Evolutionary conservation across 352 stramenopile genomes (phyloP).

Genomic region (Phytophthora kernoviae): DNA sequence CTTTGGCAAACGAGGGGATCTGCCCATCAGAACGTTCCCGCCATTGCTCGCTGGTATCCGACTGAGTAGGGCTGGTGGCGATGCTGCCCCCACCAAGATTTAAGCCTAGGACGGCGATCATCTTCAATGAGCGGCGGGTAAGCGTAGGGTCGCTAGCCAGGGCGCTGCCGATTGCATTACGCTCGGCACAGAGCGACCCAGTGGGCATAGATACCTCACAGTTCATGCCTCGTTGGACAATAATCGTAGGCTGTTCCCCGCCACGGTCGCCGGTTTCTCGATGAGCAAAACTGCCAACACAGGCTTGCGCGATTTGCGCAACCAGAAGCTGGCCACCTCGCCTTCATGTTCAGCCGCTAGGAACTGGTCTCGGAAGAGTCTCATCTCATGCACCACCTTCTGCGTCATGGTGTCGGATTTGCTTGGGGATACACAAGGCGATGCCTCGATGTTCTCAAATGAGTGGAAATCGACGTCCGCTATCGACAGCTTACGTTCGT

Average conservation of each 20-base stretch:
- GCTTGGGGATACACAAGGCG: slow-evolving; percentile 84
- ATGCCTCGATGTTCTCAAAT: slow-evolving; percentile 98
- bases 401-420: slow-evolving; percentile 85
- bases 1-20: slow-evolving; percentile 22
- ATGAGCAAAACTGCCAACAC: slow-evolving; percentile 98
- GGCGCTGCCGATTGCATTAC: slow-evolving; percentile 98
- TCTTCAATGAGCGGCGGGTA: slow-evolving; percentile 91
- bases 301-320: slow-evolving; percentile 98
- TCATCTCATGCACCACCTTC: slow-evolving; percentile 94
- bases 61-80: slow-evolving; percentile 12
- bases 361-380: slow-evolving; percentile 84
- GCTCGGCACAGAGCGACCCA: slow-evolving; percentile 95
- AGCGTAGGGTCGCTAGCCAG: slow-evolving; percentile 94
- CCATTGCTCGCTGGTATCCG: slow-evolving; percentile 9
- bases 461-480: slow-evolving; percentile 97
- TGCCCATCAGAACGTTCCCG: slow-evolving; percentile 20
- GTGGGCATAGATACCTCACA: slow-evolving; percentile 98
- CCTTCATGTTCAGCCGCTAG: slow-evolving; percentile 65
- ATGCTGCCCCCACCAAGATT: slow-evolving; percentile 40
- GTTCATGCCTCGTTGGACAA: slow-evolving; percentile 97
- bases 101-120: slow-evolving; percentile 95
- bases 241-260: slow-evolving; percentile 45
- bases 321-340: slow-evolving; percentile 96
- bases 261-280: slow-evolving; percentile 70
- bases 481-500: slow-evolving; percentile 94